Evolutionary conservation across 1,284 basidiomycete genomes (phyloP).

Genomic region (Pseudozyma pruni): DNA sequence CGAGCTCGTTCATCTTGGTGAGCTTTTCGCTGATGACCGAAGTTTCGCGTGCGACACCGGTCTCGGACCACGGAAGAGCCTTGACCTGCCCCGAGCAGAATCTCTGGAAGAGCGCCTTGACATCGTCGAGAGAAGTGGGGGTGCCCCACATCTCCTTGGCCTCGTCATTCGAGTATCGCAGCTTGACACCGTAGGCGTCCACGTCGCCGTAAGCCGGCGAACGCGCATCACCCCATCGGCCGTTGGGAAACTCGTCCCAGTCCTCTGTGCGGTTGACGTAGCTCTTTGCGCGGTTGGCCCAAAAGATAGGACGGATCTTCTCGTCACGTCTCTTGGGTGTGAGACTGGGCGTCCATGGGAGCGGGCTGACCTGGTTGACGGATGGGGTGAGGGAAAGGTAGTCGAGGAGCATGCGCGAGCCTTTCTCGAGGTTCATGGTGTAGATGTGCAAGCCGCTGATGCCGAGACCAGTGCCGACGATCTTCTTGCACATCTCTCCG

Average conservation of each 20-base stretch:
- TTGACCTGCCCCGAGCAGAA: conserved; percentile 68
- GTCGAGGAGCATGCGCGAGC: conserved; percentile 66
- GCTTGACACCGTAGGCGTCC: conserved; percentile 81
- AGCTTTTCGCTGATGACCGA: conserved; percentile 82
- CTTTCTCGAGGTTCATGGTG: conserved; percentile 68
- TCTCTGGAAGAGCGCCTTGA: conserved; percentile 67
- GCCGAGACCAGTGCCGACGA: conserved; percentile 57
- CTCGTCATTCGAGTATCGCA: conserved; percentile 78
- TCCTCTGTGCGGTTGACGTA: conserved; percentile 67
- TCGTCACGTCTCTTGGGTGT: conserved; percentile 66
- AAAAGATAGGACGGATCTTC: conserved; percentile 67
- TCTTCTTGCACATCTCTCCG: conserved; percentile 66
- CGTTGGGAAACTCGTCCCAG: conserved; percentile 99
- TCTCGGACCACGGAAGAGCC: conserved; percentile 96
- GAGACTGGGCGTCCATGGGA: conserved; percentile 65
- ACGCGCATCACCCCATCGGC: conserved; percentile 94
- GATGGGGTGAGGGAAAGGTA: conserved; percentile 63
- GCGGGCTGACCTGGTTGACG: conserved; percentile 61
- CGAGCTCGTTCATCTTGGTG: conserved; percentile 84
- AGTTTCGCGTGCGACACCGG: conserved; percentile 85
- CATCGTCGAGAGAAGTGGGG: conserved; percentile 49
- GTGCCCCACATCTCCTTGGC: conserved; percentile 69
- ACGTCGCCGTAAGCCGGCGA: conserved; percentile 97
- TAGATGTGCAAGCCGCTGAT: conserved; percentile 67
- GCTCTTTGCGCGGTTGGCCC: conserved; percentile 66